A percentile compares a stretch with the other conserved stretches of the same genome.
Evolutionary conservation across 495 filamentous ascomycete genomes (phyloP).

Genomic region (Xylaria flabelliformis): DNA sequence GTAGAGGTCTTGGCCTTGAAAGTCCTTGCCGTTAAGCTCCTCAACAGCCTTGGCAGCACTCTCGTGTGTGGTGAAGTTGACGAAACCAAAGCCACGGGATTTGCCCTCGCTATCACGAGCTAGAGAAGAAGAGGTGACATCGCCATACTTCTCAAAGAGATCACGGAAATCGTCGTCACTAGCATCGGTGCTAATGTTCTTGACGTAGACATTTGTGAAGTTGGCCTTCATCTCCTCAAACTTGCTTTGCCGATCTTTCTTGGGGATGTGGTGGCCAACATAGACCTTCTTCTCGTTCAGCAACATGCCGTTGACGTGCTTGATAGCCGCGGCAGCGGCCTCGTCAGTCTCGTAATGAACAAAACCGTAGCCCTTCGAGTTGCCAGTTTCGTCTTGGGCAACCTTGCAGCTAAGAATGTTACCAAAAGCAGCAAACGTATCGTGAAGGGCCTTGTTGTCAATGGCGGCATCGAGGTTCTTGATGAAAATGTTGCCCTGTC

Average conservation of each 20-base stretch:
- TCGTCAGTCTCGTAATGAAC: conserved; percentile 99
- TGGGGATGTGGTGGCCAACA: conserved; percentile 98
- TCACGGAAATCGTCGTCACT: conserved; percentile 93
- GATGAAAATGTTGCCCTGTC: conserved; percentile 99
- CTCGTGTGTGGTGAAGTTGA: conserved; percentile 95
- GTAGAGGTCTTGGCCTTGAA: conserved; percentile 93
- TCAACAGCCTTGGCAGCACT: conserved; percentile 87
- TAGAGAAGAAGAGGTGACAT: conserved; percentile 94
- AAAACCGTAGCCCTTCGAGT: conserved; percentile 98
- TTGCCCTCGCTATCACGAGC: conserved; percentile 88
- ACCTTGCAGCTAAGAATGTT: conserved; percentile 99
- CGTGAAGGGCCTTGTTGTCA: conserved; percentile 99
- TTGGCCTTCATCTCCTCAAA: conserved; percentile 99
- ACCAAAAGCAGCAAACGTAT: conserved; percentile 98
- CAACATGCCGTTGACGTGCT: conserved; percentile 99
- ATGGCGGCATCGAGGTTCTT: conserved; percentile 99
- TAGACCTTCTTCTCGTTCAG: conserved; percentile 99
- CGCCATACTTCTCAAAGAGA: conserved; percentile 88
- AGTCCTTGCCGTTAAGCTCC: conserved; percentile 87
- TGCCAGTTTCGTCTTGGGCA: conserved; percentile 92
- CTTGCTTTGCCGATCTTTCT: conserved; percentile 99
- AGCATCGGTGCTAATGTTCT: conserved; percentile 90
- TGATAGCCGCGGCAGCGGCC: conserved; percentile 95
- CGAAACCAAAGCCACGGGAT: conserved; percentile 97
- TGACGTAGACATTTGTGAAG: conserved; percentile 99